A percentile compares a stretch with the other conserved stretches of the same genome.
These are phyloP conservation scores for Fusarium sp. DNA, from an alignment of 2,329 filamentous ascomycete species.

Conservation along the genomic window DNA sequence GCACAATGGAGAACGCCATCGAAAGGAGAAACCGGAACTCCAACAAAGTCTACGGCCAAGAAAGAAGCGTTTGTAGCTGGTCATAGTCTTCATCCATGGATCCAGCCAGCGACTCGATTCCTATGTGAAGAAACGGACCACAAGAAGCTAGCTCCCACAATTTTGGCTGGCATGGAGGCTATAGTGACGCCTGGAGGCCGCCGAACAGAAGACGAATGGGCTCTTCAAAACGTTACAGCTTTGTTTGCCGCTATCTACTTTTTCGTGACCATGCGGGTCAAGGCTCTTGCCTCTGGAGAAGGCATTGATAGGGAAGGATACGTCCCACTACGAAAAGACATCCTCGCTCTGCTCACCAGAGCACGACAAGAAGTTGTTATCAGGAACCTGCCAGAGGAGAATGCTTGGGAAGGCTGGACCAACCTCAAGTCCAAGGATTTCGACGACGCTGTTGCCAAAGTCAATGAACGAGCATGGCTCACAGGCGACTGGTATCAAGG, in stretches of 20 bases:
- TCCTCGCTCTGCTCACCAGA: slow-evolving; percentile 60
- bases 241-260: slow-evolving; percentile 74
- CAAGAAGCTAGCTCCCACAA: slow-evolving; percentile 76
- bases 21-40: slow-evolving; percentile 53
- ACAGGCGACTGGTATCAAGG: slow-evolving; percentile 74
- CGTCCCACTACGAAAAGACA: slow-evolving; percentile 61
- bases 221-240: slow-evolving; percentile 64
- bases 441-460: slow-evolving; percentile 72
- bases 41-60: slow-evolving; percentile 61
- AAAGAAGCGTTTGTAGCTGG: slow-evolving; percentile 46
- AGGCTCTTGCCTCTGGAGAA: slow-evolving; percentile 57
- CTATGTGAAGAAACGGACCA: slow-evolving; percentile 74
- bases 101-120: slow-evolving; percentile 76
- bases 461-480: slow-evolving; percentile 72
- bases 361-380: slow-evolving; percentile 60
- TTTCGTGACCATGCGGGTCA: slow-evolving; percentile 69
- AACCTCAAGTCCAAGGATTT: slow-evolving; percentile 68
- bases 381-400: slow-evolving; percentile 61
- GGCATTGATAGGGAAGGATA: slow-evolving; percentile 62
- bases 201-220: slow-evolving; percentile 65
- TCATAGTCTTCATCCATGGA: slow-evolving; percentile 72
- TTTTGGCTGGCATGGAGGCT: slow-evolving; percentile 80
- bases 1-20: slow-evolving; percentile 60
- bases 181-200: slow-evolving; percentile 63
- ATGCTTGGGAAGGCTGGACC: slow-evolving; percentile 69